Percentiles rank a stretch among this genome's conserved stretches.
phyloP scores from a whole-genome alignment of 2,329 filamentous ascomycete species.

The Cordyceps tenuipes region DNA sequence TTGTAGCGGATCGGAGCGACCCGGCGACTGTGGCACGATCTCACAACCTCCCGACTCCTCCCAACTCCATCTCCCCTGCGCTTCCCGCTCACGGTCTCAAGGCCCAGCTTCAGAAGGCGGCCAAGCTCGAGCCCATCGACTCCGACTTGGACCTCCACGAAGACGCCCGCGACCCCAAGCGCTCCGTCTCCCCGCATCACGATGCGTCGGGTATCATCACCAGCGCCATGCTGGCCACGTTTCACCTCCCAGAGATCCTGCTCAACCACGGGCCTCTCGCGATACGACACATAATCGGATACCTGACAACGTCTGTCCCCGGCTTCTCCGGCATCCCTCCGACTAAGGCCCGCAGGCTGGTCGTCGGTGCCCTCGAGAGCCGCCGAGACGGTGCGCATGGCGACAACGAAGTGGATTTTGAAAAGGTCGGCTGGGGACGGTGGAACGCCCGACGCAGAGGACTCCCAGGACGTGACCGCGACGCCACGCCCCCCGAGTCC shows the following conservation, averaged over 20 bases:
- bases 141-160: conserved; percentile 84
- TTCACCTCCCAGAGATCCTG: conserved; percentile 85
- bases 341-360: conserved; percentile 80
- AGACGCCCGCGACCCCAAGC: conserved; percentile 23
- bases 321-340: conserved; percentile 85
- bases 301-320: conserved; percentile 85
- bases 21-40: conserved; percentile 50
- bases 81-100: conserved; percentile 75
- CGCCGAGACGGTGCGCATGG: conserved; percentile 55
- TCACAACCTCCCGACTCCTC: conserved; percentile 75
- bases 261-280: conserved; percentile 83
- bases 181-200: conserved; percentile 39
- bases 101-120: conserved; percentile 54
- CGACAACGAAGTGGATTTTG: conserved; percentile 70
- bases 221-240: conserved; percentile 73
- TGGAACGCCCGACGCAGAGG: conserved; percentile 80
- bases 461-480: conserved; percentile 43
- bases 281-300: conserved; percentile 91
- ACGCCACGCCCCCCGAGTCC: conserved; percentile 31
- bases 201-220: conserved; percentile 81
- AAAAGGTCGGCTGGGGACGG: conserved; percentile 95
- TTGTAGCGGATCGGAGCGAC: conserved; percentile 59
- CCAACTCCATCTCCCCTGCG: conserved; percentile 87
- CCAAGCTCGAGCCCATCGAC: conserved; percentile 58
- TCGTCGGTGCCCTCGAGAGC: conserved; percentile 86